Conservation (phyloP, 192 early-diverging fungal species). For the Coemansia sp. region DNA sequence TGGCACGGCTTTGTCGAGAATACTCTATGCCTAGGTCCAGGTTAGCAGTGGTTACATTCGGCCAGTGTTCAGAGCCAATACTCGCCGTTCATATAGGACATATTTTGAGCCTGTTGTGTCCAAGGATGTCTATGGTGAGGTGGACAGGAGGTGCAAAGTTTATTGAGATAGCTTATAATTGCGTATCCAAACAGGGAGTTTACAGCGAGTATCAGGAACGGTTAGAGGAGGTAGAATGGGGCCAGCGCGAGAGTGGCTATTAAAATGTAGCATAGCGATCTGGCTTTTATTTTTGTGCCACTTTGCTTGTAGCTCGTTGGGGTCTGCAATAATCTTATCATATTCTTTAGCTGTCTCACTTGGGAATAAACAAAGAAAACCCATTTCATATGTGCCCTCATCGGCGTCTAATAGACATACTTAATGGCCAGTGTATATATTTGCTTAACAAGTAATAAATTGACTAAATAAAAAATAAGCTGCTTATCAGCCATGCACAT, state of each 20-base stretch:
- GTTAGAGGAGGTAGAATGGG: background rate
- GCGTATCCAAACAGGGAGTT: background rate
- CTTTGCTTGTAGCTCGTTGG: too few relatives aligned
- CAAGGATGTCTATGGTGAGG: background rate
- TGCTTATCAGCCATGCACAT: too few relatives aligned
- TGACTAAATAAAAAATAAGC: too few relatives aligned
- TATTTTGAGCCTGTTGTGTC: background rate
- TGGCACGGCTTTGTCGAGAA: background rate
- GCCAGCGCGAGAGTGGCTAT: background rate
- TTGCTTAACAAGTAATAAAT: too few relatives aligned
- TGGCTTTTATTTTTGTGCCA: too few relatives aligned
- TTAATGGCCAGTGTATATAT: too few relatives aligned
- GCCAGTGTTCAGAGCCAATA: background rate
- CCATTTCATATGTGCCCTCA: too few relatives aligned
- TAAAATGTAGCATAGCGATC: too few relatives aligned
- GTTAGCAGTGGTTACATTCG: background rate
- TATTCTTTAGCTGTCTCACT: too few relatives aligned
- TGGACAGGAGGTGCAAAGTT: background rate
- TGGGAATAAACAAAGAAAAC: too few relatives aligned
- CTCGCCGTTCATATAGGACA: background rate
- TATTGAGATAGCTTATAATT: background rate
- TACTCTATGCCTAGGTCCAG: background rate
- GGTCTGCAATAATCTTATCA: too few relatives aligned
- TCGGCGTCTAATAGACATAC: too few relatives aligned
- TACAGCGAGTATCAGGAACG: background rate